Conservation (phyloP, 1,284 basidiomycete genomes). For the Heliocybe sulcata region DNA sequence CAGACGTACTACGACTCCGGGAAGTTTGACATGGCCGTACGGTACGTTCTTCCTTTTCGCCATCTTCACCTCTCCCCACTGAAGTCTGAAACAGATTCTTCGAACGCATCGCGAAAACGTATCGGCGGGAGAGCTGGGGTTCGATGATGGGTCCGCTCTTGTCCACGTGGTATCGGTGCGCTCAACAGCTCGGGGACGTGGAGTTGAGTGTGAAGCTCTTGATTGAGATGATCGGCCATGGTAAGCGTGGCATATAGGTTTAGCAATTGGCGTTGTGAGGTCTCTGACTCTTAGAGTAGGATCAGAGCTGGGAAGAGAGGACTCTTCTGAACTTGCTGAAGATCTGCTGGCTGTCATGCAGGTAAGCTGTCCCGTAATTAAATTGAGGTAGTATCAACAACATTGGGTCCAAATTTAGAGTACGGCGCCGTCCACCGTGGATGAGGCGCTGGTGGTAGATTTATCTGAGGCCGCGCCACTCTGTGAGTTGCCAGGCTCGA, state of each 20-base stretch:
- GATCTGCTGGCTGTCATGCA: slow-evolving; percentile 64
- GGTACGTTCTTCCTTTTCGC: slow-evolving; percentile 31
- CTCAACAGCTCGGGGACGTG: slow-evolving; percentile 67
- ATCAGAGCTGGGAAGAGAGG: slow-evolving; percentile 22
- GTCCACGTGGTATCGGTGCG: slow-evolving; percentile 73
- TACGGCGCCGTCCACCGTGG: slow-evolving; percentile 52
- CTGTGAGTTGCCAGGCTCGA: slow-evolving; percentile 33
- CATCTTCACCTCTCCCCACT: neutral
- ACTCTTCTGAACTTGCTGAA: slow-evolving; percentile 41
- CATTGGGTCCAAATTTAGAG: slow-evolving; percentile 48
- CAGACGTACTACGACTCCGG: slow-evolving; percentile 71
- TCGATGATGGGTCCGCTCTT: slow-evolving; percentile 66
- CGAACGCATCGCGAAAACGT: slow-evolving; percentile 80
- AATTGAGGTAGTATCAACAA: slow-evolving; percentile 3
- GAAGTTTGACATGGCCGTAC: slow-evolving; percentile 79
- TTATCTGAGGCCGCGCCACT: slow-evolving; percentile 54
- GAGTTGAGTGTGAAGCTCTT: slow-evolving; percentile 68
- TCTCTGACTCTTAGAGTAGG: slow-evolving; percentile 9
- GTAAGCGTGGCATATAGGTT: slow-evolving; percentile 29
- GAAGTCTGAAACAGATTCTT: slow-evolving; percentile 56
- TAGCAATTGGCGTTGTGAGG: neutral
- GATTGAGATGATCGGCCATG: slow-evolving; percentile 76
- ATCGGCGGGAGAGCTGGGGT: slow-evolving; percentile 76
- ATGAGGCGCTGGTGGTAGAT: slow-evolving; percentile 53
- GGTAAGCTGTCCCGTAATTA: slow-evolving; percentile 28